Base-by-base conservation (phyloP, 2,329 filamentous ascomycete genomes). In the Tothia fuscella region DNA sequence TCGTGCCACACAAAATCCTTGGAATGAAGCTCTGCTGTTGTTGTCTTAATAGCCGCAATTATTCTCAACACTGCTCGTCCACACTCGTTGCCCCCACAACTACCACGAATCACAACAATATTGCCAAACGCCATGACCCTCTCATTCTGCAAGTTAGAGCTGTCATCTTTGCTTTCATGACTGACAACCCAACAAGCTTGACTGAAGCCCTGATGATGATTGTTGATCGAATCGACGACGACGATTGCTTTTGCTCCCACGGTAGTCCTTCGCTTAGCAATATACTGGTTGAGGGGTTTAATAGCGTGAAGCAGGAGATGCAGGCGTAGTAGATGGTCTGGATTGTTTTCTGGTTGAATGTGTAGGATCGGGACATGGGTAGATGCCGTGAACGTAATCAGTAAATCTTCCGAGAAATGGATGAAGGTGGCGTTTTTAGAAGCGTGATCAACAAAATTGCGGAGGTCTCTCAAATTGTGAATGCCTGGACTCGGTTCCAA, bases 251-350 rank as follows among this genome's bases (percentile, higher is more conserved):
- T 25, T n/a, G 28, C 22, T 10, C 22, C 22, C 5, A 37, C 28
- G 6, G 25, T 25, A 25, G 14, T 37, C 3, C 35, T 21, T 25
- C 28, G 22, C 14, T 37, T 37, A 17, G 28, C 13, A 17, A 14
- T 37, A 25, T 22, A 37, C 22, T 25, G 21, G 10, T 17, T 10
- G 35, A 25, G 35, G 22, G 25, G 25, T 5, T 26, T 25, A 3
- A 37, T 37, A 4, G 35, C 12, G 16, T 37, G 35, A 25, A 37
- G 35, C 13, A 37, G 35, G 35, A 37, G 17, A n/a, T 37, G 35
- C 13, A 37, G 35, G 19, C 35, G 35, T 9, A 37, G 35, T n/a
- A 37, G 35, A 10, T 37, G 35, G 12, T 37, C 35, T 3, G 35
- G 22, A 37, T 24, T 16, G 12, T 12, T 12, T 26, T 37, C 35